Base-by-base conservation (phyloP, 2,329 filamentous ascomycete species). In the Laburnicola sp. region DNA sequence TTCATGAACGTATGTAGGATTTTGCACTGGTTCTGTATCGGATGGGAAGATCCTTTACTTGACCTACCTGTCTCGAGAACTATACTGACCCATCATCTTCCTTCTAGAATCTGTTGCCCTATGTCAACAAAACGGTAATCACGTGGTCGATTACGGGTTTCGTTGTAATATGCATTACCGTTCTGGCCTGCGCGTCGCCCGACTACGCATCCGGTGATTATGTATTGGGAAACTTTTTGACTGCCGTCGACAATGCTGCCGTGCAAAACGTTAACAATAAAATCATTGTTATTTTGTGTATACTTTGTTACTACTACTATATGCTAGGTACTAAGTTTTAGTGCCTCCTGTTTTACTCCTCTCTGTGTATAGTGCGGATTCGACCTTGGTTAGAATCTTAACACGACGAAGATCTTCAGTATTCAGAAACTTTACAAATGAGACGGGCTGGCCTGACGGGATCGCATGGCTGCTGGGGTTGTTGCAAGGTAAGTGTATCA, bases 81-180 rank as follows among this genome's bases (percentile, higher is more conserved):
- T 11, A 6, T 38, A 30, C 34, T 45, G 21, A 45, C 26, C 10
- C 5, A 3, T 23, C 5, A 6, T 30, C 28, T 10, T 6, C 6
- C 35, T 7, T 10, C 8, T 21, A 45, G 43, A 16, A 76, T 2
- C 62, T 85, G 3, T 76, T 91, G 3, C 86, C 87, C 0, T 77
- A 80, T 9, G 76, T 90, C 58, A 90, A 86, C 64, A 85, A 87
- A 65, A 78, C 79, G 16, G 87, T 87, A 1, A 87, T 91, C 58
- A 79, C 84, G 44, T 91, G 87, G 87, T 87, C 84, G 2, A 75
- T 91, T 2, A 70, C 78, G 1, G 88, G 88, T 0, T 89, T 91
- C 58, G 73, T 82, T 37, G 75, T 90, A 50, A 88, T 91, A 57
- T 86, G 78, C 55, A 87, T 89, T 55, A 87, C 86, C 0, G 76